These are phyloP conservation scores for Vitis amurensis DNA, from an alignment of 164 flowering plant species.

Conservation along the genomic window DNA sequence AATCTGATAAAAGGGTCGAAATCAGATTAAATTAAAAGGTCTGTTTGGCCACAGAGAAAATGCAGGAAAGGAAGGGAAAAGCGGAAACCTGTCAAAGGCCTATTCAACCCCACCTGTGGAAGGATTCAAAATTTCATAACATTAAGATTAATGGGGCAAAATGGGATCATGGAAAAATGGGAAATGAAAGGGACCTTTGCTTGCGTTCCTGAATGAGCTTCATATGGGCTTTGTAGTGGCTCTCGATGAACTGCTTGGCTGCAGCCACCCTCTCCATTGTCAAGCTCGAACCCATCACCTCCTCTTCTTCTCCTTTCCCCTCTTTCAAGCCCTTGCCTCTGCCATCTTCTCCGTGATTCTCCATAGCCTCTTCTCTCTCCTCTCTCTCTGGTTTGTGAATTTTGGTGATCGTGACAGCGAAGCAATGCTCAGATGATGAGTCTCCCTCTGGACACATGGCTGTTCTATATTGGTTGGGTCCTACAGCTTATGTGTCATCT, in stretches of 20 bases:
- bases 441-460: too few species aligned
- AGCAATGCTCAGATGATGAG: conserved; percentile 6
- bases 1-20: neutral
- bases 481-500: too few species aligned
- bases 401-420: conserved; percentile 23
- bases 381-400: conserved; percentile 10
- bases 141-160: too few species aligned
- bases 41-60: neutral
- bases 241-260: conserved; percentile 89
- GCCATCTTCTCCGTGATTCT: conserved; percentile 23
- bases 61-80: neutral
- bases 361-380: conserved; percentile 18
- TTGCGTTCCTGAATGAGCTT: conserved; percentile 82
- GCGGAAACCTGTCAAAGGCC: neutral
- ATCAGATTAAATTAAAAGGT: neutral
- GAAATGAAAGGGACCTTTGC: conserved; percentile 39
- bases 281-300: conserved; percentile 48
- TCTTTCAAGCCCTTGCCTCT: conserved; percentile 12
- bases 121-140: too few species aligned
- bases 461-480: too few species aligned
- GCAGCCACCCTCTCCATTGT: conserved; percentile 92
- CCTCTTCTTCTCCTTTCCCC: conserved; percentile 22
- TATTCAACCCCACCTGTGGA: too few species aligned
- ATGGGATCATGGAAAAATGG: neutral
- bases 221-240: conserved; percentile 80